Evolutionary conservation across 164 flowering plant genomes (phyloP), one percentile per base, ranked within the genome.

Genomic region (Warburgia ugandensis): DNA sequence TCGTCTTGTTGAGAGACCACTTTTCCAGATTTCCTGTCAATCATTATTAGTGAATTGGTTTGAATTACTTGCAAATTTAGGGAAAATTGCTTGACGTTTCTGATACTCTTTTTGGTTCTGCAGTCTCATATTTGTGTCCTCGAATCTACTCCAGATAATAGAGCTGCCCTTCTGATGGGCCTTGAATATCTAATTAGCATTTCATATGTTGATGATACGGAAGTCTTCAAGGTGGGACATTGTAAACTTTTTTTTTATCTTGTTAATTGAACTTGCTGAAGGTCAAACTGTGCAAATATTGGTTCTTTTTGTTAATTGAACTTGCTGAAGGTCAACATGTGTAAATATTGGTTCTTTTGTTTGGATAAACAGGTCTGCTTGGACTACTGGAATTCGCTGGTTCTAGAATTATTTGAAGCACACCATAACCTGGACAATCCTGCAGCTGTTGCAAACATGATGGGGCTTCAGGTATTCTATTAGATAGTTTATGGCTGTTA

Each of bases 221-320:
- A 94, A 64, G 97, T 89, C 61, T 94, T 94, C 55, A 94, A 94
- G 94, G 99, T 94, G n/a, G n/a, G n/a, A n/a, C n/a, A n/a, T n/a
- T n/a, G 43, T 43, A 43, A 13, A 27, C 29, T 4, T 22, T 8
- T 23, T 10, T n/a, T n/a, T n/a, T n/a, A 41, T 43, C 6, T 19
- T 22, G 2, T 3, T 38, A 36, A 7, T 20, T 36, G 14, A 28
- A 26, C 23, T 3, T 26, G n/a, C n/a, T n/a, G n/a, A n/a, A n/a
- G n/a, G n/a, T n/a, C n/a, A n/a, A n/a, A n/a, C n/a, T n/a, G n/a
- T n/a, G n/a, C n/a, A n/a, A n/a, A n/a, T 66, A 14, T 43, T 21
- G 3, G 30, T 14, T 6, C 36, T 26, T 29, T 20, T 40, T 23
- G n/a, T 30, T 27, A 19, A 39, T n/a, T n/a, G 26, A 16, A 31